Evolutionary conservation across 2,329 filamentous ascomycete species (phyloP), one percentile per base, ranked within the genome.

Genomic region (Coleophoma eucalyptorum): DNA sequence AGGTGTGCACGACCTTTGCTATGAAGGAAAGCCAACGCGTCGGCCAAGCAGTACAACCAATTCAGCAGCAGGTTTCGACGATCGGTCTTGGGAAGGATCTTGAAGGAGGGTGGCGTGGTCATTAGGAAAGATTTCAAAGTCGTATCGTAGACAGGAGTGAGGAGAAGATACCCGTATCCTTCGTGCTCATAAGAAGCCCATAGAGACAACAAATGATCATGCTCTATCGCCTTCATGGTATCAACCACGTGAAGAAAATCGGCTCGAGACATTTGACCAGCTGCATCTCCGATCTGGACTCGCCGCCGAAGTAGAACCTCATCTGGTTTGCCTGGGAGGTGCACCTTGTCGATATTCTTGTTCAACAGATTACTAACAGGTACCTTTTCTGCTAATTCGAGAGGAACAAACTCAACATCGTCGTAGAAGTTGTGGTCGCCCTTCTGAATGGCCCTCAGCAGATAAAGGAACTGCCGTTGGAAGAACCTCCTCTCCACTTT

Each of bases 1-100:
- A 80, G 79, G 59, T 91, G 87, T 3, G 79, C 78, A 20, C 81
- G 76, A 1, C 83, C 81, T 44, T 77, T 77, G 55, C 76, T 77
- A 62, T 91, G 87, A 2, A 91, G 69, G 55, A 79, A 87, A 48
- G 83, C 80, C 15, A 90, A 63, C 1, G 86, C 83, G 63, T 89
- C 84, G 4, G 38, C 75, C 4, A 91, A 74, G 63, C 87, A 91
- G 61, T 87, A 82, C 60, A 90, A 80, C 87, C 87, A 91, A 64
- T 88, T 84, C 63, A 89, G 73, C 5, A 90, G 65, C 15, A 86
- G 69, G 43, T 74, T 70, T 33, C 83, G 76, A 21, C 85, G 75
- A 38, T 80, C 76, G 46, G 74, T 72, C 62, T 88, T 87, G 3
- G 79, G 60, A 11, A 89, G 65, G 48, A 77, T 79, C 59, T 86